A percentile compares a stretch with the other conserved stretches of the same genome.
These are phyloP conservation scores for Stromatinia cepivora DNA, from an alignment of 2,329 filamentous ascomycete species.

Conservation along the genomic window DNA sequence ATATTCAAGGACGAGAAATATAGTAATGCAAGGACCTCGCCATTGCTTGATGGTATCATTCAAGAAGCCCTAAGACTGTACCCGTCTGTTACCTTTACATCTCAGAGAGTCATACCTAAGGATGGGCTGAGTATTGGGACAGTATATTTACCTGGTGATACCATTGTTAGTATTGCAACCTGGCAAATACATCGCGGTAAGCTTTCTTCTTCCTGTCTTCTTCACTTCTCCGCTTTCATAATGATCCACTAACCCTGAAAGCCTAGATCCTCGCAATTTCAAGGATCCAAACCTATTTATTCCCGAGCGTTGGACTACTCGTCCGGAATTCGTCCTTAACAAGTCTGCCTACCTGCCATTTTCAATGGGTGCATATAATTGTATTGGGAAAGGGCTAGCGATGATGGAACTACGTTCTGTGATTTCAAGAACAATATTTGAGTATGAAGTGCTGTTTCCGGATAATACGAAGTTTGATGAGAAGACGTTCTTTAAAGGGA, in stretches of 20 bases:
- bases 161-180: constrained; percentile 24
- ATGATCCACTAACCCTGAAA: not conserved
- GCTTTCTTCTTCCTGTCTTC: not conserved
- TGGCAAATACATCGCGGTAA: constrained; percentile 28
- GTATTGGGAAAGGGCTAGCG: constrained; percentile 40
- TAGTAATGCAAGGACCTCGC: constrained; percentile 10
- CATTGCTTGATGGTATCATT: constrained; percentile 25
- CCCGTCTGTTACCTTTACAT: constrained; percentile 27
- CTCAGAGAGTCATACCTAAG: constrained; percentile 21
- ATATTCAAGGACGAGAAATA: constrained; percentile 24
- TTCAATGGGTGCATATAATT: constrained; percentile 29
- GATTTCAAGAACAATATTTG: constrained; percentile 23
- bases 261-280: constrained; percentile 22
- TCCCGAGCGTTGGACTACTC: constrained; percentile 39
- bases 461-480: not conserved
- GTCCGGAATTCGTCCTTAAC: constrained; percentile 30
- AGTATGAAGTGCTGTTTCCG: constrained; percentile 1
- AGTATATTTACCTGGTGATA: constrained; percentile 7
- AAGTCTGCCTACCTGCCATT: constrained; percentile 40
- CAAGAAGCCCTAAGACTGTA: constrained; percentile 30
- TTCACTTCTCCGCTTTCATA: not conserved
- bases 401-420: constrained; percentile 40
- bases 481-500: not conserved
- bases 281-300: constrained; percentile 35
- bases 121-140: not conserved